Percentiles rank a stretch among this genome's conserved stretches.
Conservation (phyloP, 1,284 basidiomycete genomes). For the Entoloma clypeatum region DNA sequence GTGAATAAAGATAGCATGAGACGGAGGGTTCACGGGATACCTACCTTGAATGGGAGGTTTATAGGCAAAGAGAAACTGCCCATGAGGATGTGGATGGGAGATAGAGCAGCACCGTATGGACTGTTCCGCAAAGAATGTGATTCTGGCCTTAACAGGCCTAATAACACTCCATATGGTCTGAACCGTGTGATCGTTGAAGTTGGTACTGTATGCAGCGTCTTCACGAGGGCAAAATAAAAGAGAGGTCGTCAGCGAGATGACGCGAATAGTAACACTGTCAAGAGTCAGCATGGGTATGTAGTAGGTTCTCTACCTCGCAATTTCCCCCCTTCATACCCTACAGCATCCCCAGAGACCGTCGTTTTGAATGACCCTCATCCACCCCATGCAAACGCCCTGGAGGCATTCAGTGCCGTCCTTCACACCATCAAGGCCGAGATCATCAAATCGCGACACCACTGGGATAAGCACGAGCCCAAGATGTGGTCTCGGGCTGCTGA, state of each 20-base stretch:
- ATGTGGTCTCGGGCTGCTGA: slow-evolving; percentile 64
- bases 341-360: slow-evolving; percentile 57
- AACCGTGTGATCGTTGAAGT: too few species aligned
- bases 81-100: too few species aligned
- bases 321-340: neutral
- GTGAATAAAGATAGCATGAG: slow-evolving; percentile 5
- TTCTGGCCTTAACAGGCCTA: too few species aligned
- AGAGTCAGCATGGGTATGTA: slow-evolving; percentile 18
- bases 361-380: slow-evolving; percentile 53
- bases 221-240: too few species aligned
- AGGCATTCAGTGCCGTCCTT: slow-evolving; percentile 57
- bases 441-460: slow-evolving; percentile 58
- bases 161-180: too few species aligned
- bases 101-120: too few species aligned
- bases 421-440: slow-evolving; percentile 59
- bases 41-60: too few species aligned
- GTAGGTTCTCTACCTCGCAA: neutral
- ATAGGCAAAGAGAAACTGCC: too few species aligned
- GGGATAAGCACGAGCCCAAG: slow-evolving; percentile 68
- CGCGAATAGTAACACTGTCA: too few species aligned
- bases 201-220: too few species aligned
- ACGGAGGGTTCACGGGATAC: neutral
- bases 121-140: too few species aligned
- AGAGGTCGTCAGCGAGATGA: too few species aligned
- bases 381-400: slow-evolving; percentile 54